Base-by-base conservation (phyloP, 2,329 filamentous ascomycete species). In the Microdochium nivale region DNA sequence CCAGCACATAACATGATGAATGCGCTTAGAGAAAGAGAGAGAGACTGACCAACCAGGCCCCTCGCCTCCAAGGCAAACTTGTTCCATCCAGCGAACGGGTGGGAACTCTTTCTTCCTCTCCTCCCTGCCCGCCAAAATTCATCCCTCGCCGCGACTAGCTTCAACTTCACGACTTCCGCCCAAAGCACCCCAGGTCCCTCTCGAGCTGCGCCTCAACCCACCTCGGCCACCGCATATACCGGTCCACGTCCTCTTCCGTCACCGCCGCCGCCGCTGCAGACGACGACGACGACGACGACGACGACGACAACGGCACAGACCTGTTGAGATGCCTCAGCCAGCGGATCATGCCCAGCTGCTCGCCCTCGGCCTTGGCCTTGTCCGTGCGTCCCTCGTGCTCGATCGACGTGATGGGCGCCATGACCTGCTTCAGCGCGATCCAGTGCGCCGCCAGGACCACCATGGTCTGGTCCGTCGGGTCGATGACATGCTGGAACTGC, bases 121-220 rank as follows among this genome's bases (percentile, higher is more conserved):
- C n/a, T n/a, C n/a, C n/a, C n/a, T n/a, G n/a, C n/a, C n/a, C n/a
- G n/a, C n/a, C n/a, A n/a, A n/a, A n/a, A n/a, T n/a, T n/a, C n/a
- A n/a, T n/a, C n/a, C n/a, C n/a, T n/a, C n/a, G n/a, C n/a, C n/a
- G n/a, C n/a, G n/a, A n/a, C n/a, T n/a, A n/a, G n/a, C n/a, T n/a
- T n/a, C 23, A 16, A 25, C 32, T 40, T 59, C 50, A 57, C 21
- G 43, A 52, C 32, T 49, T 60, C 59, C 56, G 68, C 7, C 74
- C 73, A 61, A 80, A 81, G 53, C 70, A 75, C 0, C 60, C 58
- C n/a, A 66, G 54, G 49, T 81, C 73, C 43, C 55, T 56, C 8
- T 72, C 70, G 49, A 80, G 61, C 64, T 76, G 73, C 51, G 67
- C 66, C 58, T 79, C 74, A 3, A 80, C 77, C 78, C 78, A 81